Conservation (phyloP, 805 yeast genomes). For the Cyberlindnera japonica region DNA sequence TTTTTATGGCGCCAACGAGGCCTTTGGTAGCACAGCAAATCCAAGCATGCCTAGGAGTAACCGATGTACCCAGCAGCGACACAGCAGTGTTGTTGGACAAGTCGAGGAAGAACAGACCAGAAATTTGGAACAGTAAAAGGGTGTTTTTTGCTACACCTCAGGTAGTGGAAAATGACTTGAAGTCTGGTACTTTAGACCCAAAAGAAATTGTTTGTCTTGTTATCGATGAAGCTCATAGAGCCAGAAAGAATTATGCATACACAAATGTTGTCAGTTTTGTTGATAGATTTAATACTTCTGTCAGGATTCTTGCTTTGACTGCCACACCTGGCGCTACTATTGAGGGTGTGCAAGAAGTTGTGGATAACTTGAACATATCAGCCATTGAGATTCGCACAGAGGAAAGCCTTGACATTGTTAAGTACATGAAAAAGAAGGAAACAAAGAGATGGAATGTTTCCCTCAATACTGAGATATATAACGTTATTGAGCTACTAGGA, state of each 20-base stretch:
- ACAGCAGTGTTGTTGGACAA: constrained; percentile 75
- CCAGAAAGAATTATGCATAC: constrained; percentile 87
- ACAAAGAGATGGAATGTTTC: constrained; percentile 58
- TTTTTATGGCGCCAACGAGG: constrained; percentile 95
- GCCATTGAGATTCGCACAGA: constrained; percentile 85
- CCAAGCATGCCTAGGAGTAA: constrained; percentile 82
- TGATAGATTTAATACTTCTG: constrained; percentile 58
- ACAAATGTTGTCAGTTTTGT: constrained; percentile 73
- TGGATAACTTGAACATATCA: constrained; percentile 69
- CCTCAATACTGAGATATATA: constrained; percentile 50
- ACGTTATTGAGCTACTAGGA: constrained; percentile 51
- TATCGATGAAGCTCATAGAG: constrained; percentile 94
- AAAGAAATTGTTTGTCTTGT: constrained; percentile 70
- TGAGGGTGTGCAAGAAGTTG: constrained; percentile 83
- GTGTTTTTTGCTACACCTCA: constrained; percentile 96
- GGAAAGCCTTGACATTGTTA: constrained; percentile 70
- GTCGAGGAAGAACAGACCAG: constrained; percentile 57
- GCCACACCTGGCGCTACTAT: constrained; percentile 94
- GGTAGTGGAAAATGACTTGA: constrained; percentile 86
- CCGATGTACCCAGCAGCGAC: constrained; percentile 74
- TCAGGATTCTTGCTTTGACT: constrained; percentile 79
- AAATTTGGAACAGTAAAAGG: constrained; percentile 72
- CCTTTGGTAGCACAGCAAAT: constrained; percentile 97
- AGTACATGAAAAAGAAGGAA: constrained; percentile 68
- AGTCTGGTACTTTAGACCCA: constrained; percentile 72